These are phyloP conservation scores for Phytophthora sojae DNA, from an alignment of 352 stramenopile genomes.

Conservation along the genomic window DNA sequence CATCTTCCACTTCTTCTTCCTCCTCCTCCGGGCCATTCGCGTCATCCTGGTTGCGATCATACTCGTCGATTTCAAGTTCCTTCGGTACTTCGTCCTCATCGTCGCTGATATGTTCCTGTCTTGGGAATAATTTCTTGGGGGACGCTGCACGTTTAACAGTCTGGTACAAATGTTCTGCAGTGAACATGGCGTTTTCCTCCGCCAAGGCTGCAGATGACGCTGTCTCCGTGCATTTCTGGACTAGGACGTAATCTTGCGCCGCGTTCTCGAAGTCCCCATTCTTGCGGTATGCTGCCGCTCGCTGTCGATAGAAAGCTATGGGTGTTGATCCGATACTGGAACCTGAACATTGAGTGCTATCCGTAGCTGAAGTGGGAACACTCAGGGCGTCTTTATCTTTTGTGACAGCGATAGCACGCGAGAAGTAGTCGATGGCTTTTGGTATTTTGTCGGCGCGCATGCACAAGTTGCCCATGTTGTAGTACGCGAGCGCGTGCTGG, in stretches of 20 bases:
- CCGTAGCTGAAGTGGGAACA: background rate
- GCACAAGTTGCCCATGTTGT: conserved; percentile 64
- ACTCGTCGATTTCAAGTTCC: background rate
- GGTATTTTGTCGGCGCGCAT: conserved; percentile 47
- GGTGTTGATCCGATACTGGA: conserved; percentile 21
- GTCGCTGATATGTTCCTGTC: background rate
- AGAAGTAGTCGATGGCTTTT: conserved; percentile 58
- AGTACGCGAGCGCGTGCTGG: conserved; percentile 56
- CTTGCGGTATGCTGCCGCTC: conserved; percentile 63
- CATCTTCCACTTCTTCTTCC: conserved; percentile 20
- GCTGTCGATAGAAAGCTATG: conserved; percentile 56
- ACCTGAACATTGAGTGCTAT: conserved; percentile 3
- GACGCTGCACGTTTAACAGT: conserved; percentile 7
- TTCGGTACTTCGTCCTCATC: conserved; percentile 12
- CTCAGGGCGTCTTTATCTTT: conserved; percentile 19
- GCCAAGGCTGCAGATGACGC: background rate
- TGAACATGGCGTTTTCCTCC: conserved; percentile 20
- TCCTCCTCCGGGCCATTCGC: conserved; percentile 1
- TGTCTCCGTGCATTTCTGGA: conserved; percentile 9
- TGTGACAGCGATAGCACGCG: conserved; percentile 44
- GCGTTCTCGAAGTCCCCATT: conserved; percentile 70
- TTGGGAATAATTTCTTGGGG: background rate
- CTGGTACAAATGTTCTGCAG: conserved; percentile 28
- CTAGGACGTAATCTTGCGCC: conserved; percentile 56
- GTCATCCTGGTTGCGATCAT: conserved; percentile 15